phyloP scores from a whole-genome alignment of 148 eudicot species.

The Persicaria tinctoria region DNA sequence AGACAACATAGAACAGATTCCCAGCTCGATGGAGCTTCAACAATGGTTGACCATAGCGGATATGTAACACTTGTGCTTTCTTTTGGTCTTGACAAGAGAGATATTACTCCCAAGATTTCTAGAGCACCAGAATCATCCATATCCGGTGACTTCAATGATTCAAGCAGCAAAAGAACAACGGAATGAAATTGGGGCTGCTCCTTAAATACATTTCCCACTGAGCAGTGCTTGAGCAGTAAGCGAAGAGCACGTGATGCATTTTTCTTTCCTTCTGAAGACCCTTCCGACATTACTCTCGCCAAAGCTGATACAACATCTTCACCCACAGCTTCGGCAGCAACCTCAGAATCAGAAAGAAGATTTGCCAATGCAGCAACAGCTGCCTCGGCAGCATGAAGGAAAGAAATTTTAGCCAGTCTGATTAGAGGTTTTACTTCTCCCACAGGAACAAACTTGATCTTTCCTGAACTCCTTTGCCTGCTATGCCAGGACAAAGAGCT shows the following conservation, averaged over 20 bases:
- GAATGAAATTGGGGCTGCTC: conserved; percentile 42
- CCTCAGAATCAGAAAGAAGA: conserved; percentile 55
- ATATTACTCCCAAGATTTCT: conserved; percentile 62
- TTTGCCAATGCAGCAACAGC: conserved; percentile 81
- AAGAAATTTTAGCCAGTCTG: conserved; percentile 70
- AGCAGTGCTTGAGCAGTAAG: conserved; percentile 57
- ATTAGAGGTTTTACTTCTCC: conserved; percentile 72
- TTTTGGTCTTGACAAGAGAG: conserved; percentile 53
- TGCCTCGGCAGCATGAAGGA: conserved; percentile 62
- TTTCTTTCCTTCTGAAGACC: conserved; percentile 65
- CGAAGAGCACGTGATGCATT: conserved; percentile 61
- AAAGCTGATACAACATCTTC: conserved; percentile 79
- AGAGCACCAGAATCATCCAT: conserved; percentile 42
- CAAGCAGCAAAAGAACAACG: conserved; percentile 60
- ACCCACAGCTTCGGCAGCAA: conserved; percentile 65
- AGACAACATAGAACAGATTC: conserved; percentile 55
- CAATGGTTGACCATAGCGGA: conserved; percentile 43
- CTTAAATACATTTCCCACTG: conserved; percentile 53
- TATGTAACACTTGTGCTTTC: conserved; percentile 34
- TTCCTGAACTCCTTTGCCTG: conserved; percentile 38
- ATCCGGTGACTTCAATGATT: conserved; percentile 50
- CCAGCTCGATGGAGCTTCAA: conserved; percentile 53
- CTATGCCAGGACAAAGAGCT: conserved; percentile 64
- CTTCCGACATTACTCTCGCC: conserved; percentile 57
- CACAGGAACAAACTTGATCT: conserved; percentile 53